A percentile compares a stretch with the other conserved stretches of the same genome.
Evolutionary conservation across 169 alveolate genomes (phyloP).

Genomic region (Plasmodium malariae): DNA sequence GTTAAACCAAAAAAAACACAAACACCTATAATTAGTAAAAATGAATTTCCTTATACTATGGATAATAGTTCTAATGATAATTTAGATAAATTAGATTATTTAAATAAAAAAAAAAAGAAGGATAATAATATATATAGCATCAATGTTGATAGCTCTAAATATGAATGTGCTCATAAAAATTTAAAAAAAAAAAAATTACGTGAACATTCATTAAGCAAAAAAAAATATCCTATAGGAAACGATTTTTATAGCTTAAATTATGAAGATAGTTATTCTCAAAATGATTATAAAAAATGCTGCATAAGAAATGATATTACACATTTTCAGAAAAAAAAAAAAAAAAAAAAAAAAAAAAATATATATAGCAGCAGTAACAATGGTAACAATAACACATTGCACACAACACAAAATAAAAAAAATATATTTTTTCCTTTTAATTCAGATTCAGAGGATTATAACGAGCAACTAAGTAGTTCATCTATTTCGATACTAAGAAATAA

Average conservation of each 20-base stretch:
- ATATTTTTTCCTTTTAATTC: slow-evolving; percentile 49
- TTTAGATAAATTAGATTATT: slow-evolving; percentile 2
- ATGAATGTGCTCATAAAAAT: slow-evolving; percentile 7
- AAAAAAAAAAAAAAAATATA: not conserved
- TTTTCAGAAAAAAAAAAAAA: slow-evolving; percentile 19
- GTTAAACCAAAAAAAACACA: not conserved
- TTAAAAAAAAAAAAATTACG: slow-evolving; percentile 1
- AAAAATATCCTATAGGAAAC: not conserved
- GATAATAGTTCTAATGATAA: not conserved
- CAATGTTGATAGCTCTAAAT: slow-evolving; percentile 11
- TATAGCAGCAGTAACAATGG: not conserved
- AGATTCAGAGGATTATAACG: slow-evolving; percentile 57
- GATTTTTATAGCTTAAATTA: not conserved
- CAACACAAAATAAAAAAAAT: slow-evolving; percentile 21
- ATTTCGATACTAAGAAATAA: slow-evolving; percentile 12
- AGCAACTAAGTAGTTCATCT: slow-evolving; percentile 12
- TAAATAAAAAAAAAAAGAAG: slow-evolving; percentile 5
- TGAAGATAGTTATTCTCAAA: slow-evolving; percentile 3
- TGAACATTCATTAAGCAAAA: not conserved
- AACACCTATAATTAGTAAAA: slow-evolving; percentile 10
- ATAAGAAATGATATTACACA: not conserved
- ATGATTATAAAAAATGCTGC: not conserved
- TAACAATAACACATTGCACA: too few species aligned
- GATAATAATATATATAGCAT: not conserved
- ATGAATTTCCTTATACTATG: not conserved